Base-by-base conservation (phyloP, 1,284 basidiomycete species). In the Neolentinus lepideus region DNA sequence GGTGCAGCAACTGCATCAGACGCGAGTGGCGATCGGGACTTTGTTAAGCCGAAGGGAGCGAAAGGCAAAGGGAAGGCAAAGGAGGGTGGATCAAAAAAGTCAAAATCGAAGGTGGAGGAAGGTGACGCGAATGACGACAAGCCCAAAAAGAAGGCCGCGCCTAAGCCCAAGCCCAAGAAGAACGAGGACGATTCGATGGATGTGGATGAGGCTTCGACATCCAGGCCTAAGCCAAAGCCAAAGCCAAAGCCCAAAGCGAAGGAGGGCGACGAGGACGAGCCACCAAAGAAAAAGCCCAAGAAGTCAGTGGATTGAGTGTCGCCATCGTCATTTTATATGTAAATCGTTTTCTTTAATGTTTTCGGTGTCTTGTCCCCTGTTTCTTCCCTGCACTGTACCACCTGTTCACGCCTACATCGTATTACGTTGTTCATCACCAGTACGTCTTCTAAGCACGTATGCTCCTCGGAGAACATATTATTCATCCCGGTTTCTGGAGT, bases 1-100 rank as follows among this genome's bases (percentile, higher is more conserved):
- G 89, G 81, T n/a, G 90, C 83, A 10, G 74, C 82, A 50, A 92
- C 90, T 48, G 89, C 90, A 35, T 92, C 90, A 1, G 92, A 93
- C 66, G 82, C 87, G 48, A 87, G 85, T 57, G 84, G 87, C 48
- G 82, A 90, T 64, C 78, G 78, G 52, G 83, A 85, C 53, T 67
- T 89, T 60, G 71, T 79, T 50, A 78, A 78, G 64, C 69, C 67
- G 9, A 59, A 61, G 57, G 69, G 67, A 56, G 66, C 65, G 43
- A 68, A 69, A 55, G 68, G 71, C 10, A 78, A 75, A 58, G 67
- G 69, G 62, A 75, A 73, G 63, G 73, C 71, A 48, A 66, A 68
- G 53, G 51, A 54, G 19, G 75, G 75, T 55, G 56, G 27, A 63
- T 54, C 71, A 47, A 53, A 69, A 72, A 78, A 71, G 59, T 68